Evolutionary conservation across 2,329 filamentous ascomycete species (phyloP).

Genomic region (Hymenoscyphus infarciens): DNA sequence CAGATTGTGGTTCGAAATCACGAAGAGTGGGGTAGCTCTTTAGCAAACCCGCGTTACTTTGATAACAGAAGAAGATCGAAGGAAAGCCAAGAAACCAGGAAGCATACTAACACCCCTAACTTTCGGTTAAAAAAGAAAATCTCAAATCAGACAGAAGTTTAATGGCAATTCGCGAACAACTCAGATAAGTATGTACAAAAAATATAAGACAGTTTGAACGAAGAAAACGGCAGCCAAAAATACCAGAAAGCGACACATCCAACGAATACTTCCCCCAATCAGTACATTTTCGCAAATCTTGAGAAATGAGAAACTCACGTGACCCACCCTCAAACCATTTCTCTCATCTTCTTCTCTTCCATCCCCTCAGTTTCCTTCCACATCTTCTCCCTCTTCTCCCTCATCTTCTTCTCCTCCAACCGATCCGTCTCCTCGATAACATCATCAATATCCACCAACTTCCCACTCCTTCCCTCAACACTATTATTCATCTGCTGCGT

Average conservation of each 20-base stretch:
- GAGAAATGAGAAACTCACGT: not conserved
- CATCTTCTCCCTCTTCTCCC: constrained; percentile 10
- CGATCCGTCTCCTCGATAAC: constrained; percentile 13
- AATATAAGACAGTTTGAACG: not conserved
- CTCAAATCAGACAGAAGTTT: not conserved
- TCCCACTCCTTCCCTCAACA: constrained; percentile 13
- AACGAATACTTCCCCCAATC: not conserved
- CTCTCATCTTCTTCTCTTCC: constrained; percentile 13
- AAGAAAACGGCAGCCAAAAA: not conserved
- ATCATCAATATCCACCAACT: constrained; percentile 17
- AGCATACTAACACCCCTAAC: not conserved
- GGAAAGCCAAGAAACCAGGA: not conserved
- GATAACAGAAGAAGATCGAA: not conserved
- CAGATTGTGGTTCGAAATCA: not conserved
- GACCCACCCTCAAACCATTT: constrained; percentile 15
- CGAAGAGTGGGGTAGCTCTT: not conserved
- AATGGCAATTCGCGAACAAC: not conserved
- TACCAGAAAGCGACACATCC: not conserved
- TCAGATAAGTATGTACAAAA: not conserved
- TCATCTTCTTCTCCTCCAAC: constrained; percentile 13
- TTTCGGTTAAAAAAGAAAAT: not conserved
- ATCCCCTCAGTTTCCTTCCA: constrained; percentile 17
- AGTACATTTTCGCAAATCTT: not conserved
- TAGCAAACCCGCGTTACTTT: not conserved
- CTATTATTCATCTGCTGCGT: constrained; percentile 8